A percentile compares a stretch with the other conserved stretches of the same genome.
Evolutionary conservation across 176 grass and related monocot species (phyloP).

Genomic region (Zoysia pacifica): DNA sequence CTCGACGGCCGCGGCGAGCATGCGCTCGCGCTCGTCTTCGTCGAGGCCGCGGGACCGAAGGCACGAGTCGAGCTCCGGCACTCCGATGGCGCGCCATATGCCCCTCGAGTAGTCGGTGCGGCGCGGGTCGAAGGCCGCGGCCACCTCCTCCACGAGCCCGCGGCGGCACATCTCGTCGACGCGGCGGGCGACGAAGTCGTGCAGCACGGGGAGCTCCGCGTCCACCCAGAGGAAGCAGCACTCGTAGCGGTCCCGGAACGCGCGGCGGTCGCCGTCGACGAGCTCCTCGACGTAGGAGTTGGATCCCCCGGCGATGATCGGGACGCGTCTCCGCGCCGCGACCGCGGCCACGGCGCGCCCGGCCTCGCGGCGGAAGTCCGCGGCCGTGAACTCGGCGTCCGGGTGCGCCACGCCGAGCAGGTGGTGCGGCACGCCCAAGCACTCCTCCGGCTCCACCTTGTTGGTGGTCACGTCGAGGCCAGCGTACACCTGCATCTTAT

Average conservation of each 20-base stretch:
- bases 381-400: constrained; percentile 72
- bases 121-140: constrained; percentile 52
- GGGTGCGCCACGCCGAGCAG: constrained; percentile 64
- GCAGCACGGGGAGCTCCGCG: constrained; percentile 58
- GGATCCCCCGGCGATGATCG: constrained; percentile 83
- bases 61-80: constrained; percentile 79
- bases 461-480: constrained; percentile 84
- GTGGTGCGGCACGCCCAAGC: constrained; percentile 69
- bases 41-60: constrained; percentile 45
- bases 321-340: constrained; percentile 26
- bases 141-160: constrained; percentile 75
- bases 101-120: constrained; percentile 74
- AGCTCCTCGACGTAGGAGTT: constrained; percentile 93
- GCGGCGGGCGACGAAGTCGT: constrained; percentile 60
- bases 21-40: constrained; percentile 37
- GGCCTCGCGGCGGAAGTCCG: constrained; percentile 63
- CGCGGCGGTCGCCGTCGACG: constrained; percentile 55
- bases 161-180: constrained; percentile 75
- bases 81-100: constrained; percentile 77
- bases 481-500: constrained; percentile 79
- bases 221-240: constrained; percentile 96
- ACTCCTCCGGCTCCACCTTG: constrained; percentile 65
- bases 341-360: constrained; percentile 32
- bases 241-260: constrained; percentile 62
- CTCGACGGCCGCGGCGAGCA: constrained; percentile 58